These are phyloP conservation scores for Rhizopus arrhizus DNA, from an alignment of 371 early-diverging fungal species.

Conservation along the genomic window DNA sequence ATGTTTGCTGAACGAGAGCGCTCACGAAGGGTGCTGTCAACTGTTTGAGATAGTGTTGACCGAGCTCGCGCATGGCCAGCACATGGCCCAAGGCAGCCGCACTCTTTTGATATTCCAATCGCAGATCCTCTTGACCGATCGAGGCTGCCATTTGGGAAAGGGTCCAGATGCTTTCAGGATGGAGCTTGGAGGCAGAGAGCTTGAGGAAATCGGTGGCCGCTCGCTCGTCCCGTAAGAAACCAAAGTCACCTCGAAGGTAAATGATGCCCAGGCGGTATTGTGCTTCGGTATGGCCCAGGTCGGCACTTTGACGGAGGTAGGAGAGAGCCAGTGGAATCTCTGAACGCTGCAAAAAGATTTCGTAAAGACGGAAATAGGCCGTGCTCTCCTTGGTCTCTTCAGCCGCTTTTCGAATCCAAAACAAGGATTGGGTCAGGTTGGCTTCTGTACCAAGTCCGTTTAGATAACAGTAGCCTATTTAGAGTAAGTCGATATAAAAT, in stretches of 20 bases:
- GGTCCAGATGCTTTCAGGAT: constrained; percentile 37
- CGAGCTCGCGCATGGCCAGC: constrained; percentile 21
- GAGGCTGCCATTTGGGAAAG: constrained; percentile 41
- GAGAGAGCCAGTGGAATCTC: constrained; percentile 27
- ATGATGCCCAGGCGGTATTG: constrained; percentile 41
- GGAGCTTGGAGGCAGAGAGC: constrained; percentile 34
- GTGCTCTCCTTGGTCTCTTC: constrained; percentile 33
- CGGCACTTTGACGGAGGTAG: constrained; percentile 34
- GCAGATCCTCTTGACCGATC: constrained; percentile 35
- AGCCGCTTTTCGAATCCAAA: constrained; percentile 37
- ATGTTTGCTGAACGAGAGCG: constrained; percentile 21
- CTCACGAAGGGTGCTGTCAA: constrained; percentile 14
- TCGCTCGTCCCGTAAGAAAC: constrained; percentile 26
- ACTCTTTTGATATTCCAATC: constrained; percentile 37
- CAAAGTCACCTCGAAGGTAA: constrained; percentile 22
- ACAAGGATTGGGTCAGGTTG: constrained; percentile 26
- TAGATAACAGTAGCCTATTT: constrained; percentile 33
- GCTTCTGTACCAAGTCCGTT: constrained; percentile 33
- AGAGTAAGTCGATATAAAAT: not conserved
- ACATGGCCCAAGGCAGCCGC: constrained; percentile 38
- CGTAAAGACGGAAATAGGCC: constrained; percentile 35
- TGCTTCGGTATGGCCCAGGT: constrained; percentile 42
- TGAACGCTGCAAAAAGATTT: constrained; percentile 15
- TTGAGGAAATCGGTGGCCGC: constrained; percentile 41
- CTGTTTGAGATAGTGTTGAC: constrained; percentile 20